These are phyloP conservation scores for Geotrichum europaeum DNA, from an alignment of 1,139 yeast genomes.

Conservation along the genomic window DNA sequence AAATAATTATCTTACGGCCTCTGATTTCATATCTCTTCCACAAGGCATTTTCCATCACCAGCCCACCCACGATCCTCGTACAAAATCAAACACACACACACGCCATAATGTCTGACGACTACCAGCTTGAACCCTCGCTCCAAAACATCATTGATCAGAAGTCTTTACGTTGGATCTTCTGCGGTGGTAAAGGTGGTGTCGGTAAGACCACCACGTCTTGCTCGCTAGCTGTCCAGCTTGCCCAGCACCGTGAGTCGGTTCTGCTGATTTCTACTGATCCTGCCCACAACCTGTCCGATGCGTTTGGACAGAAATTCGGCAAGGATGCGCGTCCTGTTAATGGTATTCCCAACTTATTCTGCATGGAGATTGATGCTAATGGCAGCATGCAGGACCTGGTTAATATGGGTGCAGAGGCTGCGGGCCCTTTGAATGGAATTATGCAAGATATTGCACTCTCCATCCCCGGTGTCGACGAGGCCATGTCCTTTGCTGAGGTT, in stretches of 20 bases:
- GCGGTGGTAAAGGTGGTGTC: constrained; percentile 99
- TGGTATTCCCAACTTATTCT: constrained; percentile 78
- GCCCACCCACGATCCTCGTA: neutral
- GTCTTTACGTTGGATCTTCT: constrained; percentile 89
- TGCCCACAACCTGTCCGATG: constrained; percentile 94
- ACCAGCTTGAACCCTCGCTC: constrained; percentile 36
- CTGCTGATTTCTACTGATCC: constrained; percentile 94
- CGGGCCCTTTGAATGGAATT: constrained; percentile 38
- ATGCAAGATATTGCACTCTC: constrained; percentile 92
- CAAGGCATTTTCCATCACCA: neutral
- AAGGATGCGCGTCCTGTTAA: constrained; percentile 93
- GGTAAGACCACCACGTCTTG: constrained; percentile 98
- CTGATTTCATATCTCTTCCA: neutral
- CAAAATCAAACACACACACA: neutral
- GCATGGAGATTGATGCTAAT: constrained; percentile 98
- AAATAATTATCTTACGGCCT: too few relatives aligned
- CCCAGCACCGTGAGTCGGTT: constrained; percentile 75
- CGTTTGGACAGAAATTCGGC: constrained; percentile 95
- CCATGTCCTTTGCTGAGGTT: constrained; percentile 94
- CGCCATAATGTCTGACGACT: constrained; percentile 21
- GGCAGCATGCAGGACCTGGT: constrained; percentile 89
- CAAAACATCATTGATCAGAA: constrained; percentile 39
- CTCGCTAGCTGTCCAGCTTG: constrained; percentile 84
- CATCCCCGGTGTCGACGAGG: constrained; percentile 97
- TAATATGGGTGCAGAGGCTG: constrained; percentile 48